Evolutionary conservation across 2,329 filamentous ascomycete species (phyloP).

Genomic region (Fusarium verrucosum): DNA sequence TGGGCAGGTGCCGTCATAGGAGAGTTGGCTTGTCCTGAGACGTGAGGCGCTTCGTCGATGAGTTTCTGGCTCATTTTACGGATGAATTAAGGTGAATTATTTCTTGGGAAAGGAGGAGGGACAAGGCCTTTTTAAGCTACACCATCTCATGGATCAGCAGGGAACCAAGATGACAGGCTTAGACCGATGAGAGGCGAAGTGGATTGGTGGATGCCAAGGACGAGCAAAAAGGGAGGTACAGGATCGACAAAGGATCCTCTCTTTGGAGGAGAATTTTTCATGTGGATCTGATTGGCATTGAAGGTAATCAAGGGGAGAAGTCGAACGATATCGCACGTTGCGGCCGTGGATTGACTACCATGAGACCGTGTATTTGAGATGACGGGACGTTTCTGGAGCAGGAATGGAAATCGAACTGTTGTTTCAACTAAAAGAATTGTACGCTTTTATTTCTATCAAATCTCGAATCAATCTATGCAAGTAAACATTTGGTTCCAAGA

Average conservation of each 20-base stretch:
- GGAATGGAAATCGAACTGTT: too few species aligned
- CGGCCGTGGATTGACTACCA: too few species aligned
- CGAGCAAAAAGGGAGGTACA: not conserved
- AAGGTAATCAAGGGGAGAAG: not conserved
- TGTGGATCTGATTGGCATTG: conserved; percentile 10
- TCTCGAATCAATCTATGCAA: too few species aligned
- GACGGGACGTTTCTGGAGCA: too few species aligned
- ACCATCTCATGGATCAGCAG: not conserved
- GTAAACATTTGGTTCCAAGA: too few species aligned
- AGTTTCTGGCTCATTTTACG: conserved; percentile 27
- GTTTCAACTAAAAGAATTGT: too few species aligned
- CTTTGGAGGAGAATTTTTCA: conserved; percentile 22
- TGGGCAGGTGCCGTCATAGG: conserved; percentile 41
- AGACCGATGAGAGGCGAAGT: not conserved
- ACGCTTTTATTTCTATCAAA: rapidly evolving
- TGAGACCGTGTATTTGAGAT: too few species aligned
- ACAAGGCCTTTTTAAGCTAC: conserved; percentile 3
- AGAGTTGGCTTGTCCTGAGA: conserved; percentile 39
- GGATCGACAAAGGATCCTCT: not conserved
- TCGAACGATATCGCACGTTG: not conserved
- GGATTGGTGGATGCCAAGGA: conserved; percentile 22
- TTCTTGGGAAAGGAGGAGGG: not conserved
- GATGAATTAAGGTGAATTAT: not conserved
- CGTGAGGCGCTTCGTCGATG: conserved; percentile 21
- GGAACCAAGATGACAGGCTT: not conserved